Percentiles rank a stretch among this genome's conserved stretches.
Conservation (phyloP, 2,329 filamentous ascomycete species). For the Sclerotinia trifoliorum region DNA sequence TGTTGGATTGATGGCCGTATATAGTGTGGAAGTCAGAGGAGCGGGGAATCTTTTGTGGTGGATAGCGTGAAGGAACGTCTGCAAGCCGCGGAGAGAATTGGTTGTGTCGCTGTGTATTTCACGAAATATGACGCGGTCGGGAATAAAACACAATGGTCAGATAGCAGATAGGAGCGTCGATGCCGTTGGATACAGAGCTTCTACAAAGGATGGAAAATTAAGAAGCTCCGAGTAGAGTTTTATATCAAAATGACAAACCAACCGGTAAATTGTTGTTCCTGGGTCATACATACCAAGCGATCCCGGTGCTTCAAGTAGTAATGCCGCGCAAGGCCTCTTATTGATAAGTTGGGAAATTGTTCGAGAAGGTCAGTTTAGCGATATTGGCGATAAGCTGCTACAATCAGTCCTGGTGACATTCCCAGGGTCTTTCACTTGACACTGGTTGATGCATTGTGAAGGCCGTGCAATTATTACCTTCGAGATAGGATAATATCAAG, state of each 20-base stretch:
- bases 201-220: conserved; percentile 52
- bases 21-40: too few species aligned
- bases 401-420: background rate
- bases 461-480: conserved; percentile 63
- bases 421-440: conserved; percentile 56
- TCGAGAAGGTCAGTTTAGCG: conserved; percentile 56
- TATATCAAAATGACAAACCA: conserved; percentile 36
- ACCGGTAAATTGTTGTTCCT: conserved; percentile 38
- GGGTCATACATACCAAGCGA: conserved; percentile 47
- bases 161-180: conserved; percentile 65
- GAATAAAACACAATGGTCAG: conserved; percentile 55
- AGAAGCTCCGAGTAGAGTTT: conserved; percentile 57
- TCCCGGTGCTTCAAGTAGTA: conserved; percentile 61
- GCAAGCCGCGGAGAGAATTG: conserved; percentile 59
- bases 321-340: conserved; percentile 62
- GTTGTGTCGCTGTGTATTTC: conserved; percentile 60
- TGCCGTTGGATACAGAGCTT: conserved; percentile 65
- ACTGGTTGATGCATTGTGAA: conserved; percentile 69
- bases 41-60: too few species aligned
- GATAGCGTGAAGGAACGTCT: conserved; percentile 52
- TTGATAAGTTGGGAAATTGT: conserved; percentile 64
- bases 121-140: conserved; percentile 56
- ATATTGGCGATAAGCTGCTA: background rate
- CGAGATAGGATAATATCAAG: conserved; percentile 64
- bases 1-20: too few species aligned